phyloP scores from a whole-genome alignment of 2,329 filamentous ascomycete genomes.

The Colletotrichum scovillei region DNA sequence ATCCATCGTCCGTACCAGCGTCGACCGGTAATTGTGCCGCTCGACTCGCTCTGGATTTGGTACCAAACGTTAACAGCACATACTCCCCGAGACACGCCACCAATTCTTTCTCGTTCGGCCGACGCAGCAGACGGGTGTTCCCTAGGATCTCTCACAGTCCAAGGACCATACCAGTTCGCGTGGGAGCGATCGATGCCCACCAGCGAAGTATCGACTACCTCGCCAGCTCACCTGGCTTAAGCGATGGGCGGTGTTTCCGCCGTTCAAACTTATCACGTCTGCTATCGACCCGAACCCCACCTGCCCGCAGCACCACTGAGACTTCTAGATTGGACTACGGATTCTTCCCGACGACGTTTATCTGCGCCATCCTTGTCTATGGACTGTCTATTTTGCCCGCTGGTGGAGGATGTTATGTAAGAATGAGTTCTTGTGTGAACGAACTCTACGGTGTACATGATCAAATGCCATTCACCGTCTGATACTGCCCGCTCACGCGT shows the following conservation, averaged over 20 bases:
- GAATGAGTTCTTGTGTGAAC: not conserved
- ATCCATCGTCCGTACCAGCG: not conserved
- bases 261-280: conserved; percentile 25
- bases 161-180: not conserved
- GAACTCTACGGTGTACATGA: not conserved
- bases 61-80: not conserved
- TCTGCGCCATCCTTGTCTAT: not conserved
- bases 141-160: not conserved
- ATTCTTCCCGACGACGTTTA: not conserved
- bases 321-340: not conserved
- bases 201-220: conserved; percentile 8
- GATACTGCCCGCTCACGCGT: not conserved
- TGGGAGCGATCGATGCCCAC: not conserved
- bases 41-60: conserved; percentile 5
- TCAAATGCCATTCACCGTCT: not conserved
- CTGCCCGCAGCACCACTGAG: conserved; percentile 14
- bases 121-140: not conserved
- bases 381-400: not conserved
- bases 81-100: not conserved
- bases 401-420: not conserved
- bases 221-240: not conserved
- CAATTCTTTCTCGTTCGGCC: conserved; percentile 10
- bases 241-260: conserved; percentile 9
- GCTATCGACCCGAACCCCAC: conserved; percentile 12
- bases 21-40: not conserved